Evolutionary conservation across 306 rosid species (phyloP), one percentile per base, ranked within the genome.

Genomic region (Vigna hirtella): DNA sequence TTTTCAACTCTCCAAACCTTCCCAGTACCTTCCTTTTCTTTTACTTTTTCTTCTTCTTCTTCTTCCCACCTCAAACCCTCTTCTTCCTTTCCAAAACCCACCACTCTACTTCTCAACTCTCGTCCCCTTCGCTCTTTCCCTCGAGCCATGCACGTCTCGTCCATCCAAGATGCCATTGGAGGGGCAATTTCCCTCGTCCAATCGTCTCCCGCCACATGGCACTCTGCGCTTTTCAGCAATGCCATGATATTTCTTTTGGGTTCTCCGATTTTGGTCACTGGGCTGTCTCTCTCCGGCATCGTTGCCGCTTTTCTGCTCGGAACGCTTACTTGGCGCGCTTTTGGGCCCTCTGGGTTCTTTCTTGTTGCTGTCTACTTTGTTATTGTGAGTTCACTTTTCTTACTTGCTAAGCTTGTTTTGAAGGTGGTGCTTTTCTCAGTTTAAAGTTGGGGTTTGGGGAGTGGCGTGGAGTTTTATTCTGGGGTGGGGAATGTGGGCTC

Each of bases 271-370:
- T 68, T 96, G 76, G 91, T 91, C 42, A 62, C 94, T 15, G 99
- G 99, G 0, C 85, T 96, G 75, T 93, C 98, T 1, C 83, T 86
- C 47, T 84, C 98, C 0, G 98, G 99, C 72, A 91, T 96, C 72
- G 89, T 13, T 5, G 91, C 99, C 18, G 99, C 98, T 36, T 96
- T 96, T 85, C 73, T 96, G 64, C 93, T 96, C 15, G 99, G 99
- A 4, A 91, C 97, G 6, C 94, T 96, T 85, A 96, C 96, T 66
- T 96, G 99, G 98, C 99, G 99, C 57, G 97, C 98, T 56, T 96
- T 93, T 89, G 98, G 97, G 5, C 68, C 90, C 15, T 48, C 90
- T 70, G 99, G 97, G 51, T 96, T 96, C 84, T 91, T 93, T 53
- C 92, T 93, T 59, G 99, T 96, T 55, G 99, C 99, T 40, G 71